Evolutionary conservation across 305 asterid genomes (phyloP), one percentile per base, ranked within the genome.

Genomic region (Plantago lanceolata): DNA sequence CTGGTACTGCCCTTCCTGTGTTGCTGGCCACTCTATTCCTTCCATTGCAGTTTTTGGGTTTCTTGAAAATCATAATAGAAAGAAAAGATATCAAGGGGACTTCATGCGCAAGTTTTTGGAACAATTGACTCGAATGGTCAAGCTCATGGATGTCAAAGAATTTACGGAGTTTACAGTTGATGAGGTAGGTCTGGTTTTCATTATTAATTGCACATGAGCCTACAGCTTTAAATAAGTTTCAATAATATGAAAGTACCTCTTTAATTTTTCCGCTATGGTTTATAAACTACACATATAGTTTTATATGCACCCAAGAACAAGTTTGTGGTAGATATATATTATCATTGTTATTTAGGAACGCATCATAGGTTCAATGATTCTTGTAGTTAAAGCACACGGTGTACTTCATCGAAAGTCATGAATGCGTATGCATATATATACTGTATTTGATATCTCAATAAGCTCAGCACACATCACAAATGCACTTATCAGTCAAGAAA

Each of bases 1-100:
- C 64, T 94, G 99, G 99, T 88, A 85, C 74, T 94, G 97, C 80
- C 99, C 99, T 60, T 82, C 91, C 17, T 94, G 97, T 79, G 86
- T 82, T 64, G 50, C 87, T 66, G 92, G 85, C 55, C 75, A 71
- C 67, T 67, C 90, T 61, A 51, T 63, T 49, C 66, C 81, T 69
- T 64, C 61, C 60, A 54, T 70, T 72, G 63, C 84, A 63, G 61
- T 80, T 63, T 72, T 63, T 56, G 76, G 79, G 48, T 66, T 80
- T 43, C 47, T 45, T 58, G 73, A 69, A 53, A 76, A 65, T 69
- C 84, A 75, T 26, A 56, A 35, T 59, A 63, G 71, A 65, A 81
- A 62, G 72, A 87, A 67, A 63, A 78, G 76, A 70, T 37, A 60
- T 53, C 85, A 68, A 63, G 86, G 83, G 70, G 85, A 82, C 61